A percentile compares a stretch with the other conserved stretches of the same genome.
These are phyloP conservation scores for Irpex lacteus DNA, from an alignment of 1,284 basidiomycete genomes.

Conservation along the genomic window DNA sequence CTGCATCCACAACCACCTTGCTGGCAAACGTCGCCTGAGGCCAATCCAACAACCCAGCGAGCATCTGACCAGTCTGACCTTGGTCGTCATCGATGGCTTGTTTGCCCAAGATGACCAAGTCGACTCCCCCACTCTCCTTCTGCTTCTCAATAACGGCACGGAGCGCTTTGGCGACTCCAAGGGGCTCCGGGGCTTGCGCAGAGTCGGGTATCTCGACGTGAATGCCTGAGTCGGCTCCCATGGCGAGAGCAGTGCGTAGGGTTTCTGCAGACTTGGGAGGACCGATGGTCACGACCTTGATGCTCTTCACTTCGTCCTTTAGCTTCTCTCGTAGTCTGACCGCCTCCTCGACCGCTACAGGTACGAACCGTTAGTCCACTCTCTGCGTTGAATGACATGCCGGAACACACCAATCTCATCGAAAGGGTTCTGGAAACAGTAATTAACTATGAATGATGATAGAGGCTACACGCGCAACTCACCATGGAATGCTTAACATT, in stretches of 20 bases:
- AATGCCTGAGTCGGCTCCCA: conserved; percentile 94
- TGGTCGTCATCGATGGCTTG: conserved; percentile 98
- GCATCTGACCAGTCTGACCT: conserved; percentile 97
- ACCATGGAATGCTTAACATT: conserved; percentile 99
- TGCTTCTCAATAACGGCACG: conserved; percentile 75
- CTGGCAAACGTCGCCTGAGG: conserved; percentile 95
- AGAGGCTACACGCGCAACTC: conserved; percentile 20
- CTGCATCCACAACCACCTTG: conserved; percentile 79
- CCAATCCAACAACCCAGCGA: conserved; percentile 92
- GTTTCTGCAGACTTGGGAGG: conserved; percentile 90
- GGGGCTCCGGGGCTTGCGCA: conserved; percentile 75
- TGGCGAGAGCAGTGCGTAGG: conserved; percentile 93
- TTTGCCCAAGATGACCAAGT: conserved; percentile 96
- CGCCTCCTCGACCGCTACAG: conserved; percentile 93
- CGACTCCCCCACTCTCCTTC: conserved; percentile 53
- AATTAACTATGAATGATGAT: too few species aligned
- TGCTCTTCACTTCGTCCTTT: conserved; percentile 75
- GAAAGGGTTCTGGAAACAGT: conserved; percentile 77
- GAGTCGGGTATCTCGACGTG: conserved; percentile 86
- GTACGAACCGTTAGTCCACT: neutral
- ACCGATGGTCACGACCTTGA: conserved; percentile 92
- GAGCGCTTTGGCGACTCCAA: conserved; percentile 85
- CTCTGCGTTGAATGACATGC: neutral
- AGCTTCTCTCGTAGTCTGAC: conserved; percentile 87
- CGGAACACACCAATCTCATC: conserved; percentile 87